Conservation (phyloP, 2,329 filamentous ascomycete genomes). For the Pseudocercospora vitis region DNA sequence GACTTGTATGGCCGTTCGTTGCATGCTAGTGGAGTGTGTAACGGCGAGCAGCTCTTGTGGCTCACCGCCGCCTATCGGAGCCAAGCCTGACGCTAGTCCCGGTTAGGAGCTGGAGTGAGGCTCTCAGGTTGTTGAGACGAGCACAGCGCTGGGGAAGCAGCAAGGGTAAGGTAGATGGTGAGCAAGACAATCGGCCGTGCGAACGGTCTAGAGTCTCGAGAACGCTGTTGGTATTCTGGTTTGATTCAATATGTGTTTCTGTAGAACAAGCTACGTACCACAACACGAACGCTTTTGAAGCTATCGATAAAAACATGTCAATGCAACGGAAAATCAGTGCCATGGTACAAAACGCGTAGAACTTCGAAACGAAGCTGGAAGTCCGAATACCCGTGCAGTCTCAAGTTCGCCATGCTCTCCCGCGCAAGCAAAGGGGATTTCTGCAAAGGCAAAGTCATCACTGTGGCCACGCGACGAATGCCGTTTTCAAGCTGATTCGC, state of each 20-base stretch:
- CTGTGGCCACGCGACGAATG: conserved; percentile 9
- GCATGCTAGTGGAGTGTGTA: background rate
- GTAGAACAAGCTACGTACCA: background rate
- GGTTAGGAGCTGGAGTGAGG: conserved; percentile 1
- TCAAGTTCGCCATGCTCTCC: conserved; percentile 24
- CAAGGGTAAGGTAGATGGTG: background rate
- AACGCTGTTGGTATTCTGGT: too few relatives aligned
- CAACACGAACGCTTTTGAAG: background rate
- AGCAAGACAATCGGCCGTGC: too few relatives aligned
- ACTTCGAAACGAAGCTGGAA: conserved; percentile 24
- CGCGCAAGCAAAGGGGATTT: conserved; percentile 9
- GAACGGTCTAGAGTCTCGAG: too few relatives aligned
- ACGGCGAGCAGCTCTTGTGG: background rate
- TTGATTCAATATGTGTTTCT: too few relatives aligned
- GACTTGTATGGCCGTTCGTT: background rate
- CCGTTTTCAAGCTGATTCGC: background rate
- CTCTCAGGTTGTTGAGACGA: background rate
- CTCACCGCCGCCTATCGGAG: conserved; percentile 3
- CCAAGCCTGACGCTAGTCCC: background rate
- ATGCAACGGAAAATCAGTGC: background rate
- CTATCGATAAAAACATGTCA: conserved; percentile 1
- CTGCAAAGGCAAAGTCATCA: conserved; percentile 13
- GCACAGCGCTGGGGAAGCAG: background rate
- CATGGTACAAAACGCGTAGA: conserved; percentile 14
- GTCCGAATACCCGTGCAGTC: conserved; percentile 23